These are phyloP conservation scores for Talaromyces islandicus DNA, from an alignment of 2,329 filamentous ascomycete species.

Conservation along the genomic window DNA sequence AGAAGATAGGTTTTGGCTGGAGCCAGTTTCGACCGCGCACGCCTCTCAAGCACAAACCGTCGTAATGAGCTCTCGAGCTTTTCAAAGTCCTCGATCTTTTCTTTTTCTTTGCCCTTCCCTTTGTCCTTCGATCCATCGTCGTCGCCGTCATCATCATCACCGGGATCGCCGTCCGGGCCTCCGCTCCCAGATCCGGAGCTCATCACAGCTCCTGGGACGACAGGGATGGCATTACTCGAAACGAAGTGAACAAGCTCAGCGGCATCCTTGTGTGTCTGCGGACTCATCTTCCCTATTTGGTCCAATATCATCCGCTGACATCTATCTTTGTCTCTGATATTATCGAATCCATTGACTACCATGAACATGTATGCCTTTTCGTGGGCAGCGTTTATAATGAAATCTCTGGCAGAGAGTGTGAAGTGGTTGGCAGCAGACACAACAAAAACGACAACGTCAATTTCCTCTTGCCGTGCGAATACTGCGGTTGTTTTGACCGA, in stretches of 20 bases:
- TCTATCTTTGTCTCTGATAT: constrained; percentile 82
- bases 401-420: constrained; percentile 94
- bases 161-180: constrained; percentile 45
- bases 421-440: constrained; percentile 98
- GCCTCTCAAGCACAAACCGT: constrained; percentile 91
- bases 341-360: constrained; percentile 95
- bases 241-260: constrained; percentile 95
- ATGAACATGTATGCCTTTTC: constrained; percentile 99
- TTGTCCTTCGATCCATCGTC: constrained; percentile 58
- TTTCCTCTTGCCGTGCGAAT: constrained; percentile 95
- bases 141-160: constrained; percentile 45
- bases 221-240: constrained; percentile 89
- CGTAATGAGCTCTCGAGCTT: constrained; percentile 81
- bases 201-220: constrained; percentile 54
- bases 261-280: constrained; percentile 86
- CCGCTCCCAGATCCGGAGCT: constrained; percentile 45
- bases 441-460: constrained; percentile 97
- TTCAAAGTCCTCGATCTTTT: constrained; percentile 85
- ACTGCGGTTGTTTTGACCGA: constrained; percentile 96
- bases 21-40: constrained; percentile 88
- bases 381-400: constrained; percentile 88
- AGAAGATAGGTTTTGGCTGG: constrained; percentile 92
- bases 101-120: constrained; percentile 82
- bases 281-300: constrained; percentile 81
- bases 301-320: constrained; percentile 92